These are phyloP conservation scores for Venturia oleaginea DNA, from an alignment of 2,329 filamentous ascomycete genomes.

Conservation along the genomic window DNA sequence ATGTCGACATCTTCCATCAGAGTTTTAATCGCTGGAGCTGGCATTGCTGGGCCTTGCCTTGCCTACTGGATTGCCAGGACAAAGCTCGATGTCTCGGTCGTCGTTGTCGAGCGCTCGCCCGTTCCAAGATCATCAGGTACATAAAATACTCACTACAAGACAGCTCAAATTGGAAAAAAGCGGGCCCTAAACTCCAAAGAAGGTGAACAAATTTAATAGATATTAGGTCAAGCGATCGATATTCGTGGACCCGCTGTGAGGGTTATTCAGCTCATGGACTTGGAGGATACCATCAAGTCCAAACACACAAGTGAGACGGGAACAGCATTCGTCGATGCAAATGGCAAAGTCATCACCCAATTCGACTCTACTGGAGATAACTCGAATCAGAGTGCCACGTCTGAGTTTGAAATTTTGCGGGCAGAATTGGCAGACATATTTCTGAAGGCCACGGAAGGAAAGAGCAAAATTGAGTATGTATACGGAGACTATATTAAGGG, in stretches of 20 bases:
- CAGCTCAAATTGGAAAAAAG: no score
- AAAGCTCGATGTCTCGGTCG: slow-evolving; percentile 20
- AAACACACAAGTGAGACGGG: slow-evolving; percentile 41
- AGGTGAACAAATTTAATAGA: background rate
- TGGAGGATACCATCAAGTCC: slow-evolving; percentile 34
- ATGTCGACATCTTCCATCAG: background rate
- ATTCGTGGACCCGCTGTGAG: slow-evolving; percentile 43
- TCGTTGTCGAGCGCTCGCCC: slow-evolving; percentile 35
- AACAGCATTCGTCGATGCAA: slow-evolving; percentile 35
- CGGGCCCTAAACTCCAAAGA: background rate
- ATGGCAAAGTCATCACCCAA: slow-evolving; percentile 13
- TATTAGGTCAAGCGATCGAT: slow-evolving; percentile 44
- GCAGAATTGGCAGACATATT: slow-evolving; percentile 36
- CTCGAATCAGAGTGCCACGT: slow-evolving; percentile 37
- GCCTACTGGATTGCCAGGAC: slow-evolving; percentile 10
- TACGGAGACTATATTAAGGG: slow-evolving; percentile 25
- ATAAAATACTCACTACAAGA: background rate
- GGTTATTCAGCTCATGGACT: slow-evolving; percentile 43
- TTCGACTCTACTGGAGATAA: slow-evolving; percentile 29
- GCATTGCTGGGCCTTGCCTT: slow-evolving; percentile 12
- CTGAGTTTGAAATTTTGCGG: slow-evolving; percentile 53
- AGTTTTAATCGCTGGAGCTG: slow-evolving; percentile 12
- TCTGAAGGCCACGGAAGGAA: slow-evolving; percentile 16
- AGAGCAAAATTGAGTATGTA: slow-evolving; percentile 24
- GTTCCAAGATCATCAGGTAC: slow-evolving; percentile 30